Percentiles rank a stretch among this genome's conserved stretches.
Evolutionary conservation across 495 filamentous ascomycete species (phyloP).

Genomic region (Xanthoparmelia taractica): DNA sequence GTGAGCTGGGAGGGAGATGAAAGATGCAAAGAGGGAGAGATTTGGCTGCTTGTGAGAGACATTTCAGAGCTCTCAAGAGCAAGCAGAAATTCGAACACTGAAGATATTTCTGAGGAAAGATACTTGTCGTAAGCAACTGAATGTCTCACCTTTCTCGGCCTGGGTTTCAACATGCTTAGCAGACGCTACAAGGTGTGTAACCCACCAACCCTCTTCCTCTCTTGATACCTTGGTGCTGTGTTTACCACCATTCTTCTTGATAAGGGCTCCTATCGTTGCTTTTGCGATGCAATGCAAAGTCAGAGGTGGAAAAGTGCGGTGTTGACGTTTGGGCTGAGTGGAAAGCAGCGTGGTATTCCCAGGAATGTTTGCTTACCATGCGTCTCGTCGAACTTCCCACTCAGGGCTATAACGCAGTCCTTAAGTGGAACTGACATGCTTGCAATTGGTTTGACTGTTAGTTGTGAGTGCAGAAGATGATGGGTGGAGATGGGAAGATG

Average conservation of each 20-base stretch:
- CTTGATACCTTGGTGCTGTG: conserved; percentile 40
- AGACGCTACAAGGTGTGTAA: conserved; percentile 51
- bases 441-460: background rate
- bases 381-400: conserved; percentile 49
- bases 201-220: conserved; percentile 20
- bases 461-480: background rate
- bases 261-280: conserved; percentile 35
- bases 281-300: conserved; percentile 17
- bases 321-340: background rate
- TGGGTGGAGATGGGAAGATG: background rate
- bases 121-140: background rate
- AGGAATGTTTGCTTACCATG: conserved; percentile 43
- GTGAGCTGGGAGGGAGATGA: background rate
- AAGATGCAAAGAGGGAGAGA: conserved; percentile 31
- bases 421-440: conserved; percentile 36
- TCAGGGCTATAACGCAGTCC: conserved; percentile 47
- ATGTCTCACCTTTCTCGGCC: background rate
- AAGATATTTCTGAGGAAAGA: background rate
- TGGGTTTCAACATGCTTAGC: background rate
- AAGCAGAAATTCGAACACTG: background rate
- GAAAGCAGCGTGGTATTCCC: conserved; percentile 3
- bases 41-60: conserved; percentile 7
- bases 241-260: conserved; percentile 44
- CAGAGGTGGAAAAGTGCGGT: background rate
- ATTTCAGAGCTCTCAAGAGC: background rate